Evolutionary conservation across 768 basidiomycete genomes (phyloP), one percentile per base, ranked within the genome.

Genomic region (Pulveroboletus sp.): DNA sequence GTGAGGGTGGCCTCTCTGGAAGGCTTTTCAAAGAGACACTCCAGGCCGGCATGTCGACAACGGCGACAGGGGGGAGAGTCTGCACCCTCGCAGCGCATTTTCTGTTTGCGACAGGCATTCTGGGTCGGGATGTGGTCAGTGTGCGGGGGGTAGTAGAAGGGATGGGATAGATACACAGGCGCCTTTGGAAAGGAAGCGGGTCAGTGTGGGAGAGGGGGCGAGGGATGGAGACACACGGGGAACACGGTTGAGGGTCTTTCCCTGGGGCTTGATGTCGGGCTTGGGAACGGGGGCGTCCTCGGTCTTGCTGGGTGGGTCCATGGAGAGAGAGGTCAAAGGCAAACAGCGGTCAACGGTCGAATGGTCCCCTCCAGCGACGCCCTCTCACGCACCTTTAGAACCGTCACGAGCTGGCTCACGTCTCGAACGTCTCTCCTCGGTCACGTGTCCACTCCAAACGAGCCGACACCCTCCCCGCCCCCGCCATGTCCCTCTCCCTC

Each of bases 11-110:
- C 86, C 65, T 93, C 91, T 58, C 85, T 78, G 11, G 83, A 85
- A 3, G 94, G 94, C 60, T 96, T 96, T 69, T 97, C 94, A 65
- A 97, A 95, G 31, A 96, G 76, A 71, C 94, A 97, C 37, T 93
- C 89, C 11, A 96, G 76, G 3, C 90, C 89, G 17, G 88, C 85
- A 60, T 92, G 87, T 30, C 89, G 79, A 71, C 94, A 97, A 39
- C 94, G 82, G 61, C 88, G 85, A 70, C 94, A 97, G n/a, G 94
- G 94, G 24, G 94, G 93, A 61, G 90, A 93, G 66, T 96, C 94
- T 14, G 93, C 94, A 2, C 92, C 93, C 68, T 94, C 92, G 65
- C 93, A 97, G 59, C 93, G 78, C 94, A 96, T 96, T 73, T 96
- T 96, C 76, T 94, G 93, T 63, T 92, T 89, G 59, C 93, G 77